These are phyloP conservation scores for Boletus semigastroideus DNA, from an alignment of 1,284 basidiomycete genomes.

Conservation along the genomic window DNA sequence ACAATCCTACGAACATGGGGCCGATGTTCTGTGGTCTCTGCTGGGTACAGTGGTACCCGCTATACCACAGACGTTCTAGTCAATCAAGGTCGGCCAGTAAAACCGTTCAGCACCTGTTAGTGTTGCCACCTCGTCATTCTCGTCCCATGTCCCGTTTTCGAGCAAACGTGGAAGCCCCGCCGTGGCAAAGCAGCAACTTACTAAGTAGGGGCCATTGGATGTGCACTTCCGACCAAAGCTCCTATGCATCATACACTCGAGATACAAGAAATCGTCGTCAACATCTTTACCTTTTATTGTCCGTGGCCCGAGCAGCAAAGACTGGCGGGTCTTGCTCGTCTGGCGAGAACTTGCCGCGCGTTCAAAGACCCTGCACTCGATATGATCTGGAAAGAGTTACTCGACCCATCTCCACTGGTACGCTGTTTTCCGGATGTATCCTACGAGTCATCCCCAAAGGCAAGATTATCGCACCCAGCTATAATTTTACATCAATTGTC, in stretches of 20 bases:
- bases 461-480: background rate
- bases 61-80: too few species aligned
- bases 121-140: too few species aligned
- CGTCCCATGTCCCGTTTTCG: too few species aligned
- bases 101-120: too few species aligned
- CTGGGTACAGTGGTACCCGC: too few species aligned
- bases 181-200: too few species aligned
- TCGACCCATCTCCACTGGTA: conserved; percentile 22
- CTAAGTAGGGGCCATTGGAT: too few species aligned
- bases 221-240: too few species aligned
- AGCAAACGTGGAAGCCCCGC: too few species aligned
- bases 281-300: conserved; percentile 18
- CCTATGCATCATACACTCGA: conserved; percentile 19
- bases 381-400: conserved; percentile 24
- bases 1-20: too few species aligned
- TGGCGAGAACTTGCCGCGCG: conserved; percentile 23
- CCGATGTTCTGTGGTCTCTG: too few species aligned
- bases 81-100: too few species aligned
- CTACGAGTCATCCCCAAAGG: background rate
- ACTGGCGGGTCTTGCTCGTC: background rate
- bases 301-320: background rate
- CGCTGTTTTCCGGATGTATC: conserved; percentile 24
- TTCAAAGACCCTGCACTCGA: conserved; percentile 29
- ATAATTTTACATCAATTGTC: background rate
- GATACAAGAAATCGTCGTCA: conserved; percentile 22